Base-by-base conservation (phyloP, 169 alveolate species). In the Plasmodium gaboni region DNA sequence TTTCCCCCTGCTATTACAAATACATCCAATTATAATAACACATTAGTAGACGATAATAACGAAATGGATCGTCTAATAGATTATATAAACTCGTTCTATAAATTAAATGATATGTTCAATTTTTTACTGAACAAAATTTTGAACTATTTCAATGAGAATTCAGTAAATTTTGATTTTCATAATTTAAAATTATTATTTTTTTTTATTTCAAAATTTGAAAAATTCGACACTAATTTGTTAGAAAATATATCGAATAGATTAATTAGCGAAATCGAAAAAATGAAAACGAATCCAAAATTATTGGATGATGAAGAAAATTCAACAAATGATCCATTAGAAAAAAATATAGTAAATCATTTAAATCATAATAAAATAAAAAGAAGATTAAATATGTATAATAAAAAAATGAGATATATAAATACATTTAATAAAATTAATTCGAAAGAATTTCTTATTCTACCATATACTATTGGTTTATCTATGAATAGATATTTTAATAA, bases 401-500 rank as follows among this genome's bases (percentile, higher is more conserved):
- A 78, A 78, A 78, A 64, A 48, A 32, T 0, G 8, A 32, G 44
- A 32, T 78, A 13, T 78, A 7, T 78, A 17, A 78, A 78, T 51
- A 78, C 78, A 51, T 78, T 48, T 78, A 12, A 51, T 12, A 78
- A 78, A 65, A 63, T 78, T 22, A 72, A 78, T 26, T 78, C 89
- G 9, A 78, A 78, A 28, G 89, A 78, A 65, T 78, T 78, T 57
- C 76, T 78, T 50, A 78, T 70, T 59, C 17, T 78, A 48, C 89
- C 89, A 32, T 78, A 78, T 57, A 65, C 89, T 48, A 78, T 78
- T 26, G 89, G 89, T 4, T 1, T 64, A 2, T 64, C 89, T n/a
- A 78, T 78, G 89, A 78, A 78, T 12, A 78, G 48, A 19, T 59
- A 78, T 57, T 78, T 78, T 78, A 78, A 78, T 78, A 78, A 78